phyloP scores from a whole-genome alignment of 2,329 filamentous ascomycete species.

The Xylariaceae sp. region DNA sequence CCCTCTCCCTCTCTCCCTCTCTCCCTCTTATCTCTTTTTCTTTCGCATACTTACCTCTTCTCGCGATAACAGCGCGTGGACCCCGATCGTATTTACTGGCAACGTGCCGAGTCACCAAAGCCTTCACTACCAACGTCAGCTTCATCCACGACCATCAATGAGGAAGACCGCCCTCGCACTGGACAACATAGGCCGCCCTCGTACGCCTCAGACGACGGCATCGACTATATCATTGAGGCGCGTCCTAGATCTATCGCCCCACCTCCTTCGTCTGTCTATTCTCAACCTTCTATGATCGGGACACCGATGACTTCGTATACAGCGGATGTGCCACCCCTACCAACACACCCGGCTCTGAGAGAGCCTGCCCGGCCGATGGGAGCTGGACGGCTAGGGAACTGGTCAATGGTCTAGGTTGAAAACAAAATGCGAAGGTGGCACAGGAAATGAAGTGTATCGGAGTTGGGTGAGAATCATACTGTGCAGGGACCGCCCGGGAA shows the following conservation, averaged over 20 bases:
- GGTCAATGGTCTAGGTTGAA: background rate
- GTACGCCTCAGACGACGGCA: constrained; percentile 77
- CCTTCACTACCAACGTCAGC: background rate
- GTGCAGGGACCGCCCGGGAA: background rate
- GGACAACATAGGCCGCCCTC: constrained; percentile 68
- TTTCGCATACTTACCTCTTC: constrained; percentile 15
- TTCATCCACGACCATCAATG: background rate
- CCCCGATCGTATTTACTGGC: constrained; percentile 82
- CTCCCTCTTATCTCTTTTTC: background rate
- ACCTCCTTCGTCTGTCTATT: constrained; percentile 25
- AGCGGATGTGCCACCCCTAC: constrained; percentile 52
- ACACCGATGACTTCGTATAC: constrained; percentile 56
- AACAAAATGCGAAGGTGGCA: too few relatives aligned
- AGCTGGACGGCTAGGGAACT: background rate
- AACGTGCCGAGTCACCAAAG: constrained; percentile 59
- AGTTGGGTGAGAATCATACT: background rate
- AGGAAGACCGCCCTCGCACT: constrained; percentile 28
- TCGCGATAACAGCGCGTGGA: constrained; percentile 68
- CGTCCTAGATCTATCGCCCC: constrained; percentile 64
- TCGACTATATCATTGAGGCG: constrained; percentile 74
- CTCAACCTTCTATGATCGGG: constrained; percentile 41
- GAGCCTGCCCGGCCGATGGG: constrained; percentile 31
- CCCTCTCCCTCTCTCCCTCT: background rate
- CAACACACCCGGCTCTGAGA: constrained; percentile 58
- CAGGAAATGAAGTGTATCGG: too few relatives aligned